A percentile compares a stretch with the other conserved stretches of the same genome.
Conservation (phyloP, 148 eudicot genomes). For the Camellia granthamiana region DNA sequence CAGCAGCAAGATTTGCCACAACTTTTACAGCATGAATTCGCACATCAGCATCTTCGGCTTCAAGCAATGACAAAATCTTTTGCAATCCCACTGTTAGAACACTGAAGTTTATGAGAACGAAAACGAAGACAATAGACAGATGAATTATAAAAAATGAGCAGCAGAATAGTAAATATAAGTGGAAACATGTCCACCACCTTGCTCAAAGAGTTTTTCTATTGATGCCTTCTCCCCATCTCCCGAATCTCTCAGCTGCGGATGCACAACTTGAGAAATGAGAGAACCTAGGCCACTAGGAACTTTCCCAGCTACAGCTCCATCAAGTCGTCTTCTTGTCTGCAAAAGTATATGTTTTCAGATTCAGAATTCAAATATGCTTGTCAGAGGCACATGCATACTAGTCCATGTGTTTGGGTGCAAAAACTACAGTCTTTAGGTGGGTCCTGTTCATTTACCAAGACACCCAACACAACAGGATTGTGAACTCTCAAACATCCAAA, state of each 20-base stretch:
- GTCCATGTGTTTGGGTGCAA: not conserved
- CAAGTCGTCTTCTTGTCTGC: constrained; percentile 77
- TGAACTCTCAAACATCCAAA: not conserved
- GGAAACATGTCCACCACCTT: constrained; percentile 46
- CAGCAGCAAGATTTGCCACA: constrained; percentile 91
- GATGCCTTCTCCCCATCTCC: constrained; percentile 66
- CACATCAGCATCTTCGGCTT: constrained; percentile 81
- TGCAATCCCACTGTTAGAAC: constrained; percentile 72
- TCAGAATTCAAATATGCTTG: constrained; percentile 10
- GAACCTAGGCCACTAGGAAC: constrained; percentile 43
- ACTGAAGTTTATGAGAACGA: constrained; percentile 18
- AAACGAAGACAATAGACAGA: constrained; percentile 2
- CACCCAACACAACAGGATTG: not conserved
- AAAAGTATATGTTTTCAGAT: constrained; percentile 17
- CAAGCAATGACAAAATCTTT: constrained; percentile 79
- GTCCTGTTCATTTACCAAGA: not conserved
- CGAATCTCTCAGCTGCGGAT: constrained; percentile 50
- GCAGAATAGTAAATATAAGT: not conserved
- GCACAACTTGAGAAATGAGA: constrained; percentile 48
- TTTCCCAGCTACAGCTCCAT: constrained; percentile 35
- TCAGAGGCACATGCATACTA: not conserved
- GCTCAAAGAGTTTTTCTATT: constrained; percentile 88
- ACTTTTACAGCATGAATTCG: constrained; percentile 87
- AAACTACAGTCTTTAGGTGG: not conserved
- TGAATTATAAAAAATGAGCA: not conserved